These are phyloP conservation scores for Suillus paluster DNA, from an alignment of 768 basidiomycete genomes.

Conservation along the genomic window DNA sequence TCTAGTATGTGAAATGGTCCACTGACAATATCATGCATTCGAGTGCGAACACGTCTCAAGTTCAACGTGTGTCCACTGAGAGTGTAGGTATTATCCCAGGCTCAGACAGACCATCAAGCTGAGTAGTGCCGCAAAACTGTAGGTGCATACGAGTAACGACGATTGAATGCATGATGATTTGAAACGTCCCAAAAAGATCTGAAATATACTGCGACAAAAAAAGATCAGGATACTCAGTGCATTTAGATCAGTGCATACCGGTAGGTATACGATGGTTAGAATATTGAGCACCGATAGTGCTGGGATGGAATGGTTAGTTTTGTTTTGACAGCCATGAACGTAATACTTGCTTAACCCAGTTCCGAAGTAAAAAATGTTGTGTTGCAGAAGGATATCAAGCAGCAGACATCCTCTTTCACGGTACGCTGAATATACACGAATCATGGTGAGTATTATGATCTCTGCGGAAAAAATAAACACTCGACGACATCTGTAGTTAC, in stretches of 20 bases:
- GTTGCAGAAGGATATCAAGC: not conserved
- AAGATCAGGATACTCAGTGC: not conserved
- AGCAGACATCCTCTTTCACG: not conserved
- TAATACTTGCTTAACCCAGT: not conserved
- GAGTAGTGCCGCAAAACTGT: not conserved
- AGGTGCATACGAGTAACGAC: not conserved
- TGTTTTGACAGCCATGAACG: not conserved
- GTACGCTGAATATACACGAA: not conserved
- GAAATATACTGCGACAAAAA: not conserved
- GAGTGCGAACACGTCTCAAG: not conserved
- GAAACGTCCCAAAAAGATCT: not conserved
- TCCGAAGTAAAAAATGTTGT: not conserved
- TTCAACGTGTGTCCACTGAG: not conserved
- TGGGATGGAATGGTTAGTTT: not conserved
- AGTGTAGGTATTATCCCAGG: not conserved
- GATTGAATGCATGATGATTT: not conserved
- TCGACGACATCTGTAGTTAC: not conserved
- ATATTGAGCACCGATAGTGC: not conserved
- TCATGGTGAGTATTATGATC: slow-evolving; percentile 3
- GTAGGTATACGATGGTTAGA: not conserved
- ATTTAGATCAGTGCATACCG: not conserved
- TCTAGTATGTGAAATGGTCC: not conserved
- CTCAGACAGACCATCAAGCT: not conserved
- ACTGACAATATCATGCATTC: not conserved
- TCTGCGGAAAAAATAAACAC: not conserved